These are phyloP conservation scores for Fusarium coicis DNA, from an alignment of 2,329 filamentous ascomycete genomes.

Conservation along the genomic window DNA sequence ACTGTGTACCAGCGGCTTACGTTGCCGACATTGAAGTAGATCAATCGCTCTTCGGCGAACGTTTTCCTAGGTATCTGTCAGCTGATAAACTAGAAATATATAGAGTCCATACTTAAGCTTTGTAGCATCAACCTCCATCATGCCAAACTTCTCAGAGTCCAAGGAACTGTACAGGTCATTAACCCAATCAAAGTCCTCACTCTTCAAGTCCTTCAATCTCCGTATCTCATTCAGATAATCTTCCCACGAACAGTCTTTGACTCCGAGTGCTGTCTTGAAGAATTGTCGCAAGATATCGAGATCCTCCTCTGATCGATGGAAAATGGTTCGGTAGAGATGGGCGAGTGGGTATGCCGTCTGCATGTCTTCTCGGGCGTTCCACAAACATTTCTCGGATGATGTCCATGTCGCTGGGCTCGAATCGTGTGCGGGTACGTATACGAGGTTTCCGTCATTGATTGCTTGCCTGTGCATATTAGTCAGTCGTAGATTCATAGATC, in stretches of 20 bases:
- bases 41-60: constrained; percentile 17
- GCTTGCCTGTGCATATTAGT: constrained; percentile 4
- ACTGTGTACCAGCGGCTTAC: constrained; percentile 44
- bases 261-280: constrained; percentile 13
- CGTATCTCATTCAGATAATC: constrained; percentile 31
- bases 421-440: constrained; percentile 18
- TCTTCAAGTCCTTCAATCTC: constrained; percentile 3
- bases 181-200: constrained; percentile 32
- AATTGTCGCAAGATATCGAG: constrained; percentile 32
- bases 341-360: constrained; percentile 26
- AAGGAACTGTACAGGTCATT: constrained; percentile 17
- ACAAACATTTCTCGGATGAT: constrained; percentile 16
- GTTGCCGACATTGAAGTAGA: constrained; percentile 15
- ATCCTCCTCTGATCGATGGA: constrained; percentile 10
- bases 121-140: not conserved
- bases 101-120: constrained; percentile 19
- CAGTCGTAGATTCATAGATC: not conserved
- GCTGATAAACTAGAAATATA: too few species aligned
- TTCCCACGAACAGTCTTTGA: constrained; percentile 26
- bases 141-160: not conserved
- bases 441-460: constrained; percentile 3
- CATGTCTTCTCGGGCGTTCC: constrained; percentile 29
- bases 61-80: constrained; percentile 9
- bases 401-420: constrained; percentile 18
- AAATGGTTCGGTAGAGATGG: constrained; percentile 21